Evolutionary conservation across 108 stramenopile species (phyloP).

Genomic region (Phaeodactylum tricornutum): DNA sequence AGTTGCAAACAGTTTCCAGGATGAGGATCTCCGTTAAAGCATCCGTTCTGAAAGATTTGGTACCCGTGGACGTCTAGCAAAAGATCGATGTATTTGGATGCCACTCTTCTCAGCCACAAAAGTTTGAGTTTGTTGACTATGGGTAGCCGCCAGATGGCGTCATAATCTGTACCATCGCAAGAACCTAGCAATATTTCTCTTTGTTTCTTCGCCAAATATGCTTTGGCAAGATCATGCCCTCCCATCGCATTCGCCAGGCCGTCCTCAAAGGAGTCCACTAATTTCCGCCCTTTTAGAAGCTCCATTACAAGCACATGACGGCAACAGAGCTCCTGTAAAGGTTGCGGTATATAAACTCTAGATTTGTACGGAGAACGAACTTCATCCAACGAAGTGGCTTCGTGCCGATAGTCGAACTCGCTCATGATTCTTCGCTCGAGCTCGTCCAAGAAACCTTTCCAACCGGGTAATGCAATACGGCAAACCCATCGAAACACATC

Average conservation of each 20-base stretch:
- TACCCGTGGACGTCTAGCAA: slow-evolving; percentile 62
- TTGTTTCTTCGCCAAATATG: slow-evolving; percentile 11
- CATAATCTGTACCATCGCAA: too few species aligned
- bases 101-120: slow-evolving; percentile 18
- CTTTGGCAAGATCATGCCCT: slow-evolving; percentile 23
- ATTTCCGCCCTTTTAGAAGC: slow-evolving; percentile 43
- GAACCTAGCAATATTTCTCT: slow-evolving; percentile 9
- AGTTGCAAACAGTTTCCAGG: slow-evolving; percentile 46
- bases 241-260: slow-evolving; percentile 28
- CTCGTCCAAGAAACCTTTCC: slow-evolving; percentile 56
- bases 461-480: slow-evolving; percentile 51
- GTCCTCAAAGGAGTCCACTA: slow-evolving; percentile 39
- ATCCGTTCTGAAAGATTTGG: slow-evolving; percentile 50
- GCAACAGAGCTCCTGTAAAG: slow-evolving; percentile 31
- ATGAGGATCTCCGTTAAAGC: slow-evolving; percentile 64
- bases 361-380: slow-evolving; percentile 35
- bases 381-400: slow-evolving; percentile 30
- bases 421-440: slow-evolving; percentile 54
- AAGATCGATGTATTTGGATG: slow-evolving; percentile 27
- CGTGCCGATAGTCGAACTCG: slow-evolving; percentile 61
- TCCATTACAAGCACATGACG: slow-evolving; percentile 67
- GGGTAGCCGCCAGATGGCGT: background rate
- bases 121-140: slow-evolving; percentile 7
- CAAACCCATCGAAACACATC: slow-evolving; percentile 61
- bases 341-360: slow-evolving; percentile 39